Evolutionary conservation across 2,329 filamentous ascomycete species (phyloP).

Genomic region (Teratosphaeria pseudoeucalypti): DNA sequence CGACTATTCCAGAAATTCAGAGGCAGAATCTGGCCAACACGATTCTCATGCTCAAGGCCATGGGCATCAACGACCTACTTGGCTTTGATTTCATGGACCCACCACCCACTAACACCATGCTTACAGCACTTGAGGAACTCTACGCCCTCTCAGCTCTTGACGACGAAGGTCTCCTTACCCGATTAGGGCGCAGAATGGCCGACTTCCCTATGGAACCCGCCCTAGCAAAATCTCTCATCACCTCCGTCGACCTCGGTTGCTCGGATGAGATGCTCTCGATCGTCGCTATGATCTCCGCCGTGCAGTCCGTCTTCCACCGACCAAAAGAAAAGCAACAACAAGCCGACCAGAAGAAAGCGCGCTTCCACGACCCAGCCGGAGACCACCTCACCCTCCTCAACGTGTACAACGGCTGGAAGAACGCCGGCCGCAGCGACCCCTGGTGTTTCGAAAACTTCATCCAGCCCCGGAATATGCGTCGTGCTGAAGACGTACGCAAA

Average conservation of each 20-base stretch:
- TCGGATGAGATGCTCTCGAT: conserved; percentile 91
- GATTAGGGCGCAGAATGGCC: conserved; percentile 90
- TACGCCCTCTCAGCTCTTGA: conserved; percentile 87
- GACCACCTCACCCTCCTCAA: conserved; percentile 93
- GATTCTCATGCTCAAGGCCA: conserved; percentile 95
- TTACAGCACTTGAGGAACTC: conserved; percentile 88
- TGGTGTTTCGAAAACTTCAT: conserved; percentile 99
- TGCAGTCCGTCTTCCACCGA: conserved; percentile 80
- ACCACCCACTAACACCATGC: conserved; percentile 93
- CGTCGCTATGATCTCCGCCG: conserved; percentile 77
- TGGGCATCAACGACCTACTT: conserved; percentile 96
- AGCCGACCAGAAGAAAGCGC: conserved; percentile 93
- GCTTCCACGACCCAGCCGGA: conserved; percentile 90
- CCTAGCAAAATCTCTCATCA: conserved; percentile 81
- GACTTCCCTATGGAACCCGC: conserved; percentile 97
- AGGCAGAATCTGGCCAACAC: conserved; percentile 85
- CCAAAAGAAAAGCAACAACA: conserved; percentile 96
- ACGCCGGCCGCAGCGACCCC: conserved; percentile 65
- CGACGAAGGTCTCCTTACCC: conserved; percentile 86
- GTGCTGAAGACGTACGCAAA: conserved; percentile 83
- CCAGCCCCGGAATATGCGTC: conserved; percentile 77
- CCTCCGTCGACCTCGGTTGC: conserved; percentile 75
- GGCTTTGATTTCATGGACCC: conserved; percentile 99
- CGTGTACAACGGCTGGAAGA: conserved; percentile 96
- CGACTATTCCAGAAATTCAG: conserved; percentile 92